phyloP scores from a whole-genome alignment of 2,329 filamentous ascomycete species.

The Waltergamsia citrina region DNA sequence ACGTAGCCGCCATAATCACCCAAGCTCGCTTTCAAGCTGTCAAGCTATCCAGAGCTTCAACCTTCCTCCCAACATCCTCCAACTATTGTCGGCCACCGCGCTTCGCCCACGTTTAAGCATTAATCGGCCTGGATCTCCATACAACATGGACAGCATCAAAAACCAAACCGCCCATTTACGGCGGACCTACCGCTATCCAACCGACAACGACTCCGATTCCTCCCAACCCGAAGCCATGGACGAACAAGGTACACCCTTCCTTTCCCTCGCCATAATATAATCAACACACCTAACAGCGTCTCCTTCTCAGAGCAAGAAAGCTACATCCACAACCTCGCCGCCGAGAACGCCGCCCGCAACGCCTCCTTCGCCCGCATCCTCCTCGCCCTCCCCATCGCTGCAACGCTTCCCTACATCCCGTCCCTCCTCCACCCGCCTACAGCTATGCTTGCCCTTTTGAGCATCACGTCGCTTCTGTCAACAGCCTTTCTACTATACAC shows the following conservation, averaged over 20 bases:
- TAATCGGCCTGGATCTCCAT: background rate
- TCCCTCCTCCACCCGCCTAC: slow-evolving; percentile 22
- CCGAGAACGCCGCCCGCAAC: slow-evolving; percentile 48
- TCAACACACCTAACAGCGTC: slow-evolving; percentile 5
- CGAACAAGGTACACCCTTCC: slow-evolving; percentile 53
- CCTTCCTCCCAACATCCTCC: too few species aligned
- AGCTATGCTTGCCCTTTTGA: slow-evolving; percentile 41
- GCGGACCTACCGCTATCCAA: slow-evolving; percentile 68
- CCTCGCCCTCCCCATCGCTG: slow-evolving; percentile 48
- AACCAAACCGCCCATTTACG: slow-evolving; percentile 51
- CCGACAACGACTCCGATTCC: slow-evolving; percentile 46
- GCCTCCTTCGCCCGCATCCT: slow-evolving; percentile 48
- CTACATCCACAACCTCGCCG: slow-evolving; percentile 45
- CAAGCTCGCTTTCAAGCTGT: too few species aligned
- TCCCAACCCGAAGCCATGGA: slow-evolving; percentile 55
- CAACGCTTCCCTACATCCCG: slow-evolving; percentile 40
- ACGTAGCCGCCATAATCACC: background rate
- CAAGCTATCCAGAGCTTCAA: too few species aligned
- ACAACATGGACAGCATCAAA: slow-evolving; percentile 13
- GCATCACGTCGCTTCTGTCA: slow-evolving; percentile 51
- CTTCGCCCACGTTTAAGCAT: too few species aligned
- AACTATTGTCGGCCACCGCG: too few species aligned
- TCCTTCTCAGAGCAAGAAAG: slow-evolving; percentile 49
- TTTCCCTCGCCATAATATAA: background rate
- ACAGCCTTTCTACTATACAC: slow-evolving; percentile 52